A percentile compares a stretch with the other conserved stretches of the same genome.
phyloP scores from a whole-genome alignment of 331 rosid genomes.

The Quercus lobata region DNA sequence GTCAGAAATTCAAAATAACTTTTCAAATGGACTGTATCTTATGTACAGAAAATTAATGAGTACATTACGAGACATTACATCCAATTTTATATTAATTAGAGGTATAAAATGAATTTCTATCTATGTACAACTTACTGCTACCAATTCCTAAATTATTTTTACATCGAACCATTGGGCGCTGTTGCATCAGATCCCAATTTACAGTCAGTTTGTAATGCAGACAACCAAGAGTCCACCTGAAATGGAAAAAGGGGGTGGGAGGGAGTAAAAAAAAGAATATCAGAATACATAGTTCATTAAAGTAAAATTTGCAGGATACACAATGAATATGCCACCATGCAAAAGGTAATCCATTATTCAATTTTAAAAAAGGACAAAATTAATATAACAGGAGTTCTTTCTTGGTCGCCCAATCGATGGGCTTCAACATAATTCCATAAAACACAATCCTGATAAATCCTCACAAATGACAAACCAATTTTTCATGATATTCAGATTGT shows the following conservation, averaged over 20 bases:
- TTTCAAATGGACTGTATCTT: conserved; percentile 12
- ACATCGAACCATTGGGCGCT: conserved; percentile 26
- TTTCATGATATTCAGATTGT: neutral
- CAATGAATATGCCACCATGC: neutral
- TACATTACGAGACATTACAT: conserved; percentile 8
- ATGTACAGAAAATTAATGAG: conserved; percentile 20
- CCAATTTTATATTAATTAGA: conserved; percentile 12
- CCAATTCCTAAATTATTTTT: conserved; percentile 14
- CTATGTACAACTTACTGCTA: conserved; percentile 23
- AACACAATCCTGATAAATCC: neutral
- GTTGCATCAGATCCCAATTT: conserved; percentile 44
- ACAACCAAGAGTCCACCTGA: conserved; percentile 84
- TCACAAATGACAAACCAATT: neutral
- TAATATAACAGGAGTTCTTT: neutral
- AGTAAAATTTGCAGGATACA: neutral
- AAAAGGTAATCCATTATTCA: neutral
- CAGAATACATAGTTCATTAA: neutral
- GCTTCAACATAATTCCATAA: neutral
- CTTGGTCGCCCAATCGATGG: neutral
- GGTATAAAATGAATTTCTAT: conserved; percentile 6
- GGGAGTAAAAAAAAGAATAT: neutral
- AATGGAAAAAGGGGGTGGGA: neutral
- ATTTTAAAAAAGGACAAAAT: neutral
- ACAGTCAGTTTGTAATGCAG: conserved; percentile 57
- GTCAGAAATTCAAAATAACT: conserved; percentile 16